These are phyloP conservation scores for Trichophyton equinum DNA, from an alignment of 2,329 filamentous ascomycete species.

Conservation along the genomic window DNA sequence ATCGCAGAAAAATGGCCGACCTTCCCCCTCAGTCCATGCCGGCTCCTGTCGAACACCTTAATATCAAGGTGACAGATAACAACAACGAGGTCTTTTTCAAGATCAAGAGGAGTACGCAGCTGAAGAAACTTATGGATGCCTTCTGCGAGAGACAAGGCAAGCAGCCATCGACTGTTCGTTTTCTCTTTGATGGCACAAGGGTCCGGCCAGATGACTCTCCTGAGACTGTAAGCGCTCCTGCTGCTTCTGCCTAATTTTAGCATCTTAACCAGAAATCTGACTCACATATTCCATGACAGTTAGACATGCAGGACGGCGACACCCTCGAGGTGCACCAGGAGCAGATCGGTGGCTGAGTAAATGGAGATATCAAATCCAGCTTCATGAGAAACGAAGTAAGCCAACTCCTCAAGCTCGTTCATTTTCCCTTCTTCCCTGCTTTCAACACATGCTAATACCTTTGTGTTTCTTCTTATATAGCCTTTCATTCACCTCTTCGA, in stretches of 20 bases:
- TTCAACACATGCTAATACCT: neutral
- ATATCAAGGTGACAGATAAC: slow-evolving; percentile 98
- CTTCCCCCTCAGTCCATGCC: slow-evolving; percentile 8
- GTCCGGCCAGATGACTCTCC: slow-evolving; percentile 84
- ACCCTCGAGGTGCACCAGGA: slow-evolving; percentile 96
- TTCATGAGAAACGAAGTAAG: neutral
- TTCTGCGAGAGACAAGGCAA: slow-evolving; percentile 97
- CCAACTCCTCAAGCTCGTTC: neutral
- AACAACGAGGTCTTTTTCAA: slow-evolving; percentile 99
- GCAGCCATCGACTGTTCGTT: slow-evolving; percentile 68
- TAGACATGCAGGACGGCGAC: slow-evolving; percentile 68
- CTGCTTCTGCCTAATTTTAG: neutral
- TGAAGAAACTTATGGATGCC: slow-evolving; percentile 96
- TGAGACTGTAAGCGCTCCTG: slow-evolving; percentile 58
- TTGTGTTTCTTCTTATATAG: neutral
- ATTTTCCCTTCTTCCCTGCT: too few relatives aligned
- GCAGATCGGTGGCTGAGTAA: slow-evolving; percentile 63
- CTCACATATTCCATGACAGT: slow-evolving; percentile 2
- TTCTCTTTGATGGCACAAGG: slow-evolving; percentile 89
- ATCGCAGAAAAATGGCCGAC: slow-evolving; percentile 1
- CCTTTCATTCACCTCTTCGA: neutral
- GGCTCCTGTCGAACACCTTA: slow-evolving; percentile 64
- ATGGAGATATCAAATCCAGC: neutral
- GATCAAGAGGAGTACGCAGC: slow-evolving; percentile 91
- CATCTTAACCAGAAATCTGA: neutral